Percentiles rank a stretch among this genome's conserved stretches.
These are phyloP conservation scores for Fusarium tuaranense DNA, from an alignment of 2,329 filamentous ascomycete genomes.

Conservation along the genomic window DNA sequence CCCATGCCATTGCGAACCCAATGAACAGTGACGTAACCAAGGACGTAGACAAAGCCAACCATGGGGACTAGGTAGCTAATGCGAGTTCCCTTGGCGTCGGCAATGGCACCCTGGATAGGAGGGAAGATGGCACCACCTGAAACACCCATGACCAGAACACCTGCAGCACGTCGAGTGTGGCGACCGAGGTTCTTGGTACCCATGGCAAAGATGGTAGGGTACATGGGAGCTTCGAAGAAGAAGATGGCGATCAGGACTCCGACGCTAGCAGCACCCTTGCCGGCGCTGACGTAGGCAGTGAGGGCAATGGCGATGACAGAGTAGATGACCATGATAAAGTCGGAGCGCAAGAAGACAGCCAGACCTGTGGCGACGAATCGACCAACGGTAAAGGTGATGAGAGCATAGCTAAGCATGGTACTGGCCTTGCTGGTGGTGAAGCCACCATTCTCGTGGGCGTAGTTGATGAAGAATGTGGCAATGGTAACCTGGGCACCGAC, in stretches of 20 bases:
- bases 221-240: conserved; percentile 85
- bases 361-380: conserved; percentile 76
- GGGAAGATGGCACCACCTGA: conserved; percentile 70
- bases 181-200: conserved; percentile 80
- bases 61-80: conserved; percentile 40
- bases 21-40: conserved; percentile 31
- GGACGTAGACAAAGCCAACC: conserved; percentile 41
- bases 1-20: conserved; percentile 37
- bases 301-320: conserved; percentile 72
- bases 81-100: conserved; percentile 38
- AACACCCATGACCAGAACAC: conserved; percentile 77
- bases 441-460: conserved; percentile 70
- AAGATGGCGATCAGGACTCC: conserved; percentile 77
- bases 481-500: conserved; percentile 77
- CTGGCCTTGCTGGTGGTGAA: conserved; percentile 62
- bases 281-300: conserved; percentile 59
- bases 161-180: conserved; percentile 80
- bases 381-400: conserved; percentile 79
- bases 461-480: conserved; percentile 79
- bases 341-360: conserved; percentile 72
- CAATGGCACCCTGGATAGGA: conserved; percentile 35
- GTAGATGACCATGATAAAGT: conserved; percentile 76
- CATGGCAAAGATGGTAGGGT: conserved; percentile 83
- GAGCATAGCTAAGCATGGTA: conserved; percentile 78
- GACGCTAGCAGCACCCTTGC: conserved; percentile 58